phyloP scores from a whole-genome alignment of 345 rosid species.

The Viola odorata region DNA sequence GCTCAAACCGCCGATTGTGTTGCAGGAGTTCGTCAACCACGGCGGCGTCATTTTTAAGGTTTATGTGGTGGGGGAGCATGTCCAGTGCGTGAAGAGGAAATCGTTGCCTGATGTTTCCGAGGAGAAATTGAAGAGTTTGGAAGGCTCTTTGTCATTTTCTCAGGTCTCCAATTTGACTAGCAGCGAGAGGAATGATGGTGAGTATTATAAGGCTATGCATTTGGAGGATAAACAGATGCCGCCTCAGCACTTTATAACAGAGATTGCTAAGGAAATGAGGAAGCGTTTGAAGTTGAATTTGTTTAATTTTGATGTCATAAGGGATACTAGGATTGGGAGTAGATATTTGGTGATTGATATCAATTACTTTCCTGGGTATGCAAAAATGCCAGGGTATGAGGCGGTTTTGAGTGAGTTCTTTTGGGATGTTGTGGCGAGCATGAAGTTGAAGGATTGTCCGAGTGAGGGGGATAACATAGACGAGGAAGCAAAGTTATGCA shows the following conservation, averaged over 20 bases:
- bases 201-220: conserved; percentile 29
- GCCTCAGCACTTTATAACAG: conserved; percentile 34
- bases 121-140: conserved; percentile 35
- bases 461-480: neutral
- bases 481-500: neutral
- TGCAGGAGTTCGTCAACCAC: conserved; percentile 64
- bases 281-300: conserved; percentile 41
- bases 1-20: conserved; percentile 49
- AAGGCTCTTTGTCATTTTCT: conserved; percentile 45
- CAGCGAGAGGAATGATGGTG: conserved; percentile 26
- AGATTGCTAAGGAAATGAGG: conserved; percentile 47
- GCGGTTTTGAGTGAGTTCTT: conserved; percentile 47
- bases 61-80: conserved; percentile 49
- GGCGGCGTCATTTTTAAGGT: conserved; percentile 66
- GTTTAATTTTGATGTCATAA: conserved; percentile 60
- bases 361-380: conserved; percentile 61
- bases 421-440: conserved; percentile 28
- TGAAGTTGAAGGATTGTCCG: conserved; percentile 10
- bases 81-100: conserved; percentile 52
- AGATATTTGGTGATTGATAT: conserved; percentile 57
- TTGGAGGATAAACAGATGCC: conserved; percentile 45
- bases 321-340: conserved; percentile 40
- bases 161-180: conserved; percentile 49
- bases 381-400: conserved; percentile 57
- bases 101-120: conserved; percentile 52